Evolutionary conservation across 2,329 filamentous ascomycete genomes (phyloP).

Genomic region (Escovopsis sp.): DNA sequence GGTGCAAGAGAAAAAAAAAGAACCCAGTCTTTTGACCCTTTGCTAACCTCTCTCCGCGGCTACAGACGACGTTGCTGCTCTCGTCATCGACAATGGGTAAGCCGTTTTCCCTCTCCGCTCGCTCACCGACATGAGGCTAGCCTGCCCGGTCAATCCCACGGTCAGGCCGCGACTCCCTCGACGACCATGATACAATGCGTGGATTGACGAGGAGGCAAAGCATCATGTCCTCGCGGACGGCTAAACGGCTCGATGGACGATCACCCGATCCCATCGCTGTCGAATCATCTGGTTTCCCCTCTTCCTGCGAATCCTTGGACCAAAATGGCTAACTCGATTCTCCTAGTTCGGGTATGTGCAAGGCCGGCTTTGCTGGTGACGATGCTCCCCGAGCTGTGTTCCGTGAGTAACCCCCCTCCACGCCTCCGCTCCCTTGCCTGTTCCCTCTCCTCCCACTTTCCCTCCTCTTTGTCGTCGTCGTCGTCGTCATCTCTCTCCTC

Average conservation of each 20-base stretch:
- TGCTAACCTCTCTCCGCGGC: slow-evolving; percentile 26
- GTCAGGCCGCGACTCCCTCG: slow-evolving; percentile 4
- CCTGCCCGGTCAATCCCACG: slow-evolving; percentile 2
- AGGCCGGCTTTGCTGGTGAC: slow-evolving; percentile 99
- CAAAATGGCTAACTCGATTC: slow-evolving; percentile 6
- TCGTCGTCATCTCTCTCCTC: no score
- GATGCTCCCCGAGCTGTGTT: slow-evolving; percentile 99
- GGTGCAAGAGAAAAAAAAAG: no score
- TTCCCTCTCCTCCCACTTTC: no score
- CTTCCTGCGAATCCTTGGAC: not conserved
- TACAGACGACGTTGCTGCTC: slow-evolving; percentile 98
- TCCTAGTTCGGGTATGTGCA: slow-evolving; percentile 99
- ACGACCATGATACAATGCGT: slow-evolving; percentile 6
- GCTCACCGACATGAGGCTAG: slow-evolving; percentile 20
- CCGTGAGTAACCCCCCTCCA: slow-evolving; percentile 57
- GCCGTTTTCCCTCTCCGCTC: slow-evolving; percentile 27
- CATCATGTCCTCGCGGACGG: not conserved
- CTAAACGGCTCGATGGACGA: not conserved
- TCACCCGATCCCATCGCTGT: not conserved
- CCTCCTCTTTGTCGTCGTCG: no score
- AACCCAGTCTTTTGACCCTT: slow-evolving; percentile 8
- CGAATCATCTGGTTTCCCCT: not conserved
- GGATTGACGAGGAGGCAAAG: not conserved
- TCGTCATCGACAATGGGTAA: slow-evolving; percentile 99
- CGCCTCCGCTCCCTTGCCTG: slow-evolving; percentile 7